Evolutionary conservation across 2,329 filamentous ascomycete species (phyloP), one percentile per base, ranked within the genome.

Genomic region (Sclerotinia sclerotiorum): DNA sequence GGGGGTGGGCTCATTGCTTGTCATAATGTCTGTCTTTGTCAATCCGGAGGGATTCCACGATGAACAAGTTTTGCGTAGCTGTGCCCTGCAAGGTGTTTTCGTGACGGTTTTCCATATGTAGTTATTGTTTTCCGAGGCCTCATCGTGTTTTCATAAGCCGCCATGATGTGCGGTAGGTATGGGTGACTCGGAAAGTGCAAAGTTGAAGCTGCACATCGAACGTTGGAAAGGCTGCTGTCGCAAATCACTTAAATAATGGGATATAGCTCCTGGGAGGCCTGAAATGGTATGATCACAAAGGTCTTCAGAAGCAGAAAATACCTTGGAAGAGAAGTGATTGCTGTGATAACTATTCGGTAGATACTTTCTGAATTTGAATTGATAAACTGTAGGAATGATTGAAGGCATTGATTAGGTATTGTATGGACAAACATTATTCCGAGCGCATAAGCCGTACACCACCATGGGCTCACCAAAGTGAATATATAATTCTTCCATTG

Each of bases 31-130:
- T 49, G 35, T 46, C 42, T 64, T 69, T 46, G 69, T 58, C 58
- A 68, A 55, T 73, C 74, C 44, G 75, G 69, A 8, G 69, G 69
- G 67, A 71, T 65, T 27, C 75, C 71, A 24, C 72, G 72, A 48
- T 62, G 72, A 3, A 70, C 63, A 24, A 69, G 57, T 42, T 71
- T 70, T 35, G 69, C 54, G 48, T 76, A 74, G 65, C 49, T 71
- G 51, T 75, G 73, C 7, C 76, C 73, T 8, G 76, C 74, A 60
- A 77, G 71, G 27, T 74, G 73, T 66, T 70, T 75, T 39, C 76
- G 71, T 15, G 69, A 71, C 42, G 75, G 61, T 67, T 78, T 79
- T 1, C 77, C 77, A 70, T 79, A 79, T 6, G 77, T 79, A 10
- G 73, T 69, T 42, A 77, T 70, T 49, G 71, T 73, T 70, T 76